These are phyloP conservation scores for Diphasiastrum complanatum DNA, from an alignment of 83 land plant genomes.

Conservation along the genomic window DNA sequence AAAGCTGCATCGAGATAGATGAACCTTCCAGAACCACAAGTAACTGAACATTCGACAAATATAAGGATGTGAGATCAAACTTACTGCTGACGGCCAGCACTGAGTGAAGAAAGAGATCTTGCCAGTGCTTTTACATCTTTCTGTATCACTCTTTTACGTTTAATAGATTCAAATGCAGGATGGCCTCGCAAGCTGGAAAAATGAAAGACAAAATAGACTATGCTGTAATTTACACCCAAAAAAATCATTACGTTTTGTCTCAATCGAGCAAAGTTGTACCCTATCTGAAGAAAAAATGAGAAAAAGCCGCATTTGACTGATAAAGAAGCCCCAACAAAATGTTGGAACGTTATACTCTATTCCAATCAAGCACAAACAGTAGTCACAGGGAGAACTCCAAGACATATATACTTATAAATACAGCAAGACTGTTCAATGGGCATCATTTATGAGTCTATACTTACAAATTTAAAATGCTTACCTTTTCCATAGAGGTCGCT, in stretches of 20 bases:
- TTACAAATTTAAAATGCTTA: conserved; percentile 19
- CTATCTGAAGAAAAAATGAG: too few relatives aligned
- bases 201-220: neutral
- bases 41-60: too few relatives aligned
- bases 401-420: neutral
- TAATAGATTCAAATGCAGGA: conserved; percentile 51
- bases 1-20: too few relatives aligned
- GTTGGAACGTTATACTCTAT: too few relatives aligned
- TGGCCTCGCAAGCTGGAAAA: conserved; percentile 59
- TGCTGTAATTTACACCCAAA: too few relatives aligned
- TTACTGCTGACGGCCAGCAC: conserved; percentile 84
- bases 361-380: too few relatives aligned
- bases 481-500: conserved; percentile 72
- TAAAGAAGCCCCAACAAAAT: too few relatives aligned
- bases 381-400: neutral
- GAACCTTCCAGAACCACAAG: too few relatives aligned
- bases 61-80: conserved; percentile 21
- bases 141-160: conserved; percentile 42
- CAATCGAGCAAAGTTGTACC: neutral
- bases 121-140: conserved; percentile 44
- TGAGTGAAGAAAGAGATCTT: conserved; percentile 41
- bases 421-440: neutral
- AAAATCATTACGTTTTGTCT: too few relatives aligned
- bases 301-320: too few relatives aligned
- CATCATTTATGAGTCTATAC: neutral